Percentiles rank a stretch among this genome's conserved stretches.
phyloP scores from a whole-genome alignment of 768 basidiomycete genomes.

The Amanita rubescens region DNA sequence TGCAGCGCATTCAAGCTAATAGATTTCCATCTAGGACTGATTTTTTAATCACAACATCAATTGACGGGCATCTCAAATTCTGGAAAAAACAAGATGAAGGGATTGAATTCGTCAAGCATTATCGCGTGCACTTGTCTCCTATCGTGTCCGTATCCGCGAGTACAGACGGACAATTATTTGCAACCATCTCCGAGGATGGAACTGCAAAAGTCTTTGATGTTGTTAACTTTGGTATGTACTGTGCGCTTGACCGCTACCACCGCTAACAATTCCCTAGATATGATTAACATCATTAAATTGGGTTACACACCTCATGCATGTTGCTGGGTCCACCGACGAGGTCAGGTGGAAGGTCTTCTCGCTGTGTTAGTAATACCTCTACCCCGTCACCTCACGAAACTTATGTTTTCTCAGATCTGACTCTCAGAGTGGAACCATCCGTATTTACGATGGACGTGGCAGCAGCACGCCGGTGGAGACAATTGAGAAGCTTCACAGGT shows the following conservation, averaged over 20 bases:
- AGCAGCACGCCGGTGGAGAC: slow-evolving; percentile 70
- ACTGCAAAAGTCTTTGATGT: slow-evolving; percentile 96
- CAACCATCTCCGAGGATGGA: slow-evolving; percentile 87
- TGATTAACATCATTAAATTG: slow-evolving; percentile 97
- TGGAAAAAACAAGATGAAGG: slow-evolving; percentile 98
- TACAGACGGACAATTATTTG: slow-evolving; percentile 87
- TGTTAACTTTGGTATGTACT: slow-evolving; percentile 82
- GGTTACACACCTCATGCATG: slow-evolving; percentile 81
- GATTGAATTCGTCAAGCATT: slow-evolving; percentile 98
- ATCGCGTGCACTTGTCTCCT: slow-evolving; percentile 82
- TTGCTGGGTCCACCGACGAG: slow-evolving; percentile 91
- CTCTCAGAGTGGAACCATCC: slow-evolving; percentile 60
- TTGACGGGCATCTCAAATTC: slow-evolving; percentile 94
- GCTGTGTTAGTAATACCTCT: slow-evolving; percentile 57
- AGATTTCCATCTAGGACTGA: slow-evolving; percentile 58
- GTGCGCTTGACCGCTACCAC: not conserved
- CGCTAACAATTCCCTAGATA: slow-evolving; percentile 47
- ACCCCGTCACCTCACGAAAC: not conserved
- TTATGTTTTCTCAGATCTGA: slow-evolving; percentile 59
- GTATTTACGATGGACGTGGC: slow-evolving; percentile 90
- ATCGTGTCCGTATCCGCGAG: slow-evolving; percentile 79
- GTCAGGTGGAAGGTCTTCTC: slow-evolving; percentile 80
- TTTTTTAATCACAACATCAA: slow-evolving; percentile 89
- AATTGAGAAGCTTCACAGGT: slow-evolving; percentile 72
- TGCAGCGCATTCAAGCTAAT: not conserved